These are phyloP conservation scores for Desmodesmus armatus DNA, from an alignment of 139 green algal genomes.

Conservation along the genomic window DNA sequence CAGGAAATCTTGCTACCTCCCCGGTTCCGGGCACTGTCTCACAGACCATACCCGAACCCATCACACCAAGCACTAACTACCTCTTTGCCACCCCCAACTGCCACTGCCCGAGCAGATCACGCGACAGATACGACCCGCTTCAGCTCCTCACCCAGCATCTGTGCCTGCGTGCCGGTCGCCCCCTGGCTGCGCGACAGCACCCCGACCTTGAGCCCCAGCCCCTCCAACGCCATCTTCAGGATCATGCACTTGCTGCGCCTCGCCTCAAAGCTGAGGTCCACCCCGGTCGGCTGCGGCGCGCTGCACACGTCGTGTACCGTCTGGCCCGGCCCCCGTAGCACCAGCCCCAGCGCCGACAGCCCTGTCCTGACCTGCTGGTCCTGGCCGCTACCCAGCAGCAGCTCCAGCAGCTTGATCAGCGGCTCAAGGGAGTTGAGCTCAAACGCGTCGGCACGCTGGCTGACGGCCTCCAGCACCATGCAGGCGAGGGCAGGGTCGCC, in stretches of 20 bases:
- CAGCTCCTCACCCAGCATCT: constrained; percentile 35
- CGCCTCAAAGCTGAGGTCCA: constrained; percentile 76
- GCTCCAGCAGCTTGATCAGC: constrained; percentile 50
- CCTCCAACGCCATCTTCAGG: constrained; percentile 57
- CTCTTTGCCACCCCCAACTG: too few relatives aligned
- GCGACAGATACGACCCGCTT: background rate
- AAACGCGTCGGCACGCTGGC: constrained; percentile 14
- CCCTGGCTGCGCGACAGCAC: constrained; percentile 25
- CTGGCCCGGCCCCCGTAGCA: constrained; percentile 58
- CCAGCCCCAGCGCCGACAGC: constrained; percentile 47
- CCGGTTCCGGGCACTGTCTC: too few relatives aligned
- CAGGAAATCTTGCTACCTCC: too few relatives aligned
- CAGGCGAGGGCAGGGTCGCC: constrained; percentile 46
- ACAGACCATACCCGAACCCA: too few relatives aligned
- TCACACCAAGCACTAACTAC: background rate
- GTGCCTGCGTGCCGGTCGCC: constrained; percentile 28
- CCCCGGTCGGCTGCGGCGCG: constrained; percentile 48
- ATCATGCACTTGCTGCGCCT: constrained; percentile 56
- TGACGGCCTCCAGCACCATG: constrained; percentile 41
- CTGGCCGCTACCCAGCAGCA: constrained; percentile 47
- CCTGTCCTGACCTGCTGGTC: constrained; percentile 53
- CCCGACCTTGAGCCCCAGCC: constrained; percentile 48
- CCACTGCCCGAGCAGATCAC: background rate
- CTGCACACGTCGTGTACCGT: constrained; percentile 61
- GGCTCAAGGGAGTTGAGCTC: constrained; percentile 20